phyloP scores from a whole-genome alignment of 257 asterid species.

The Scutellaria baicalensis region DNA sequence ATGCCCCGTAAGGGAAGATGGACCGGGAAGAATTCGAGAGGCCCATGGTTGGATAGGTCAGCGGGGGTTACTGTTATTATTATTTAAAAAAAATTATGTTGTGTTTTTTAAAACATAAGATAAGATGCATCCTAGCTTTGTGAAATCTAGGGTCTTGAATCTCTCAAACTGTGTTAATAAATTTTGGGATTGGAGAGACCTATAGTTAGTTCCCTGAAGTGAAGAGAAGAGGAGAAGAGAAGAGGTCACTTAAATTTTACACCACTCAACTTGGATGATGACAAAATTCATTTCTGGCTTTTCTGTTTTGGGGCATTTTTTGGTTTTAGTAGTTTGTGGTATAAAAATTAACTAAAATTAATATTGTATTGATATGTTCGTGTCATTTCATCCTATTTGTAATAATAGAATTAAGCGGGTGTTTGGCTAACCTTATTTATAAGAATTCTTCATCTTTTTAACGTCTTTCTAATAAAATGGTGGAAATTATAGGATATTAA shows the following conservation, averaged over 20 bases:
- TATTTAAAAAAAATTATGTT: constrained; percentile 3
- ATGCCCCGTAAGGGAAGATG: constrained; percentile 3
- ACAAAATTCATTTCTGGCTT: neutral
- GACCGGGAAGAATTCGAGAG: neutral
- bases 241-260: neutral
- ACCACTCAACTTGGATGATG: constrained; percentile 3
- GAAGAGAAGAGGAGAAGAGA: neutral
- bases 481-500: no score
- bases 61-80: neutral
- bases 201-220: neutral
- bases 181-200: constrained; percentile 12
- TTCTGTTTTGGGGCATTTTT: neutral
- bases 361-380: no score
- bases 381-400: no score
- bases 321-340: no score
- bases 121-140: neutral
- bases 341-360: no score
- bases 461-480: no score
- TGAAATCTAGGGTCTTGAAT: constrained; percentile 10
- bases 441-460: no score
- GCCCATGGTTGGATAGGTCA: neutral
- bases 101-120: neutral
- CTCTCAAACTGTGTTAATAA: constrained; percentile 23
- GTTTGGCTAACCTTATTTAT: no score
- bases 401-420: no score